Evolutionary conservation across 441 rosid species (phyloP).

Genomic region (Jatropha podagrica): DNA sequence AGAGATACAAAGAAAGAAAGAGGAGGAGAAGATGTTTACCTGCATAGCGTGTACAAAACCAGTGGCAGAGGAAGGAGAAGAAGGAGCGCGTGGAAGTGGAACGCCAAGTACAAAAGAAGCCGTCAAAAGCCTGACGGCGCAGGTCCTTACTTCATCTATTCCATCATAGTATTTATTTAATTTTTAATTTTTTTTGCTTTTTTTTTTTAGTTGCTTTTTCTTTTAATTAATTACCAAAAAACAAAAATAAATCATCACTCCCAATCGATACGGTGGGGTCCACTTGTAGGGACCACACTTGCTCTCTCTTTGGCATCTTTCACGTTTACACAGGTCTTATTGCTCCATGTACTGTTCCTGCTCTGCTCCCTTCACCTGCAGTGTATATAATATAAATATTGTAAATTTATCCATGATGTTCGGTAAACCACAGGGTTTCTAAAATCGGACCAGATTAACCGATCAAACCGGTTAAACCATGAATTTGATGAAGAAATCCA

Average conservation of each 20-base stretch:
- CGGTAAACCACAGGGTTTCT: no score
- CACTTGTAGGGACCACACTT: background rate
- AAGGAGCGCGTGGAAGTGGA: constrained; percentile 76
- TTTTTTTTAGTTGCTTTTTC: no score
- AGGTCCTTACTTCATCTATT: constrained; percentile 46
- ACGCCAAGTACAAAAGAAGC: constrained; percentile 90
- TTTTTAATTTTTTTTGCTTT: background rate
- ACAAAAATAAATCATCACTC: background rate
- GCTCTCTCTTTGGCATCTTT: constrained; percentile 4
- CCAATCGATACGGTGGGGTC: constrained; percentile 11
- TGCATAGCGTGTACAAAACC: constrained; percentile 96
- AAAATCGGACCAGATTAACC: no score
- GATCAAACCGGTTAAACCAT: no score
- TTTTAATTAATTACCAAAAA: no score
- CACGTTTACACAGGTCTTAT: background rate
- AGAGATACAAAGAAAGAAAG: background rate
- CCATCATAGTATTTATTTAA: no score
- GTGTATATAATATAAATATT: no score
- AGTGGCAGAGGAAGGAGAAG: constrained; percentile 66
- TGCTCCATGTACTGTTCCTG: background rate
- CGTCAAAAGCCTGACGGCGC: constrained; percentile 98
- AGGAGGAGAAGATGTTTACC: constrained; percentile 63
- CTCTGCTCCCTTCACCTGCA: background rate
- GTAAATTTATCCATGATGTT: no score
- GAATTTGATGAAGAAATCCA: no score